These are phyloP conservation scores for Volvox carteri DNA, from an alignment of 163 green algal species.

Conservation along the genomic window DNA sequence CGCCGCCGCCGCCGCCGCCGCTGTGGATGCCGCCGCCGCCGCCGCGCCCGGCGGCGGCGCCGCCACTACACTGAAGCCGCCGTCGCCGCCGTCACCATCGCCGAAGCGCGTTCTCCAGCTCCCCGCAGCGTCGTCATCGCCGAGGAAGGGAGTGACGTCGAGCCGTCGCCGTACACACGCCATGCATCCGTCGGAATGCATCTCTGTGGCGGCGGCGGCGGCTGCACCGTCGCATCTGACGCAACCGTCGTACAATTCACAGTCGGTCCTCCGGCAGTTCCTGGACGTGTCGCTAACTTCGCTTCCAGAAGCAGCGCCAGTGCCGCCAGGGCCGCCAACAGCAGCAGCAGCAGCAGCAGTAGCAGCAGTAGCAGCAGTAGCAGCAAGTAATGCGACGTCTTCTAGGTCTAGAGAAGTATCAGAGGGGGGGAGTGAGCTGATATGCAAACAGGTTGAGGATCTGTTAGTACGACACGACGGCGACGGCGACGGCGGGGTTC, in stretches of 20 bases:
- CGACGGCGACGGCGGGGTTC: too few relatives aligned
- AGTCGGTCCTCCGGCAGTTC: too few relatives aligned
- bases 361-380: slow-evolving; percentile 8
- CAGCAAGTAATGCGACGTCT: background rate
- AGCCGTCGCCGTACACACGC: background rate
- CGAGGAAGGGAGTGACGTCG: background rate
- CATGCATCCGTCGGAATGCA: too few relatives aligned
- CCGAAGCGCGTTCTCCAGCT: too few relatives aligned
- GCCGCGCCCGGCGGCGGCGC: background rate
- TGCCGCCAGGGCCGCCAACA: background rate
- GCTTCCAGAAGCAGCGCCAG: background rate
- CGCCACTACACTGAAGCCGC: background rate
- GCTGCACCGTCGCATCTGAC: too few relatives aligned
- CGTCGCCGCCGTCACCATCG: background rate
- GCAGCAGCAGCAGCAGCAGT: background rate
- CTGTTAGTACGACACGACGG: too few relatives aligned
- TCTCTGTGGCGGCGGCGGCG: background rate
- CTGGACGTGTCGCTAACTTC: too few relatives aligned
- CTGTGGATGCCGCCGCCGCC: background rate
- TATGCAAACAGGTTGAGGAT: too few relatives aligned
- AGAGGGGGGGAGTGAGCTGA: too few relatives aligned
- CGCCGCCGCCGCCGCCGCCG: background rate
- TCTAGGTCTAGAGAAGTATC: too few relatives aligned
- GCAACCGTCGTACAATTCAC: too few relatives aligned
- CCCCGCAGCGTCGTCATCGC: too few relatives aligned